These are phyloP conservation scores for Leccinum fallax DNA, from an alignment of 1,284 basidiomycete genomes.

Conservation along the genomic window DNA sequence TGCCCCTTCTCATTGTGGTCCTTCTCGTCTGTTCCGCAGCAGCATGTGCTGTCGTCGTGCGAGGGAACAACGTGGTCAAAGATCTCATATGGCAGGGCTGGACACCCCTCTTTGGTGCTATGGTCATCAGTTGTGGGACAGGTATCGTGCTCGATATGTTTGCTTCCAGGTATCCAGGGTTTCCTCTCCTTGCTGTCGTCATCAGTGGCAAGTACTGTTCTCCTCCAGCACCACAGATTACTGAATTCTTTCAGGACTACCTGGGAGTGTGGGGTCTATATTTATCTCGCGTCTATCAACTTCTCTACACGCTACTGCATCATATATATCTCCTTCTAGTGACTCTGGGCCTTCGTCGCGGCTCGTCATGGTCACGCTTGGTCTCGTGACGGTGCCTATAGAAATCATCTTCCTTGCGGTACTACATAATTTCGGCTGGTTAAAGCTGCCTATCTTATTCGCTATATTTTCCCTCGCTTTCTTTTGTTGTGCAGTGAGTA, in stretches of 20 bases:
- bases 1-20: slow-evolving; percentile 65
- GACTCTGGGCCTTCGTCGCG: slow-evolving; percentile 45
- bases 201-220: slow-evolving; percentile 67
- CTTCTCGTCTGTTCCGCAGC: slow-evolving; percentile 59
- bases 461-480: slow-evolving; percentile 64
- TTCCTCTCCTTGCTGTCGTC: slow-evolving; percentile 86
- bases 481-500: slow-evolving; percentile 75
- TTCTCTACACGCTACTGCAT: slow-evolving; percentile 68
- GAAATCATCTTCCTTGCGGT: slow-evolving; percentile 72
- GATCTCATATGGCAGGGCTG: slow-evolving; percentile 84
- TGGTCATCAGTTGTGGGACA: slow-evolving; percentile 89
- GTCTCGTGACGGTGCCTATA: slow-evolving; percentile 75
- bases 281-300: slow-evolving; percentile 92
- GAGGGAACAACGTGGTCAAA: slow-evolving; percentile 66
- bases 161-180: slow-evolving; percentile 85
- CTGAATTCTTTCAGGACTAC: slow-evolving; percentile 55
- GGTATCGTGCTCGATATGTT: slow-evolving; percentile 92
- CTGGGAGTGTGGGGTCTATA: slow-evolving; percentile 89
- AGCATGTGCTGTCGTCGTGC: slow-evolving; percentile 56
- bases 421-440: slow-evolving; percentile 73
- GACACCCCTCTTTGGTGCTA: slow-evolving; percentile 88
- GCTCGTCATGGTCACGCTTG: slow-evolving; percentile 67
- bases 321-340: slow-evolving; percentile 19
- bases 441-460: slow-evolving; percentile 69
- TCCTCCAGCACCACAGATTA: background rate